These are phyloP conservation scores for Rhododendron vialii DNA, from an alignment of 148 eudicot species.

Conservation along the genomic window DNA sequence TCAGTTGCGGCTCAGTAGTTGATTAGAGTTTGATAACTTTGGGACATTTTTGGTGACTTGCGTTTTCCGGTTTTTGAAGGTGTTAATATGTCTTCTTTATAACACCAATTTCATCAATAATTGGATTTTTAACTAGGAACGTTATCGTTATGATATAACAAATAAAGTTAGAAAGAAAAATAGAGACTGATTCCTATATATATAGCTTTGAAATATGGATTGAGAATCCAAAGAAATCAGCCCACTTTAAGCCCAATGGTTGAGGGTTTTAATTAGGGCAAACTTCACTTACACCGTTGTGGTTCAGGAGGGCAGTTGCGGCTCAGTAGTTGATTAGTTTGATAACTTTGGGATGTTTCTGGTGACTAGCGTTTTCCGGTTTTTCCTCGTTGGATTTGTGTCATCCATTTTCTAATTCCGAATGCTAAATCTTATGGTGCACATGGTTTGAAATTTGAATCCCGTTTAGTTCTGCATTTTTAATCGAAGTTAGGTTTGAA, in stretches of 20 bases:
- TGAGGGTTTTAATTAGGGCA: no score
- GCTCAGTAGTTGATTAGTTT: not conserved
- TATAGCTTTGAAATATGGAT: no score
- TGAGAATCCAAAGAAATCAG: no score
- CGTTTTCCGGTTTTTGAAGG: not conserved
- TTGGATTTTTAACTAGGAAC: no score
- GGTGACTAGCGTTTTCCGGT: not conserved
- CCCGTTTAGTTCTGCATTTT: not conserved
- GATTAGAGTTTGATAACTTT: not conserved
- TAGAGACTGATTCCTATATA: no score
- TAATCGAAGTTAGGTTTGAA: not conserved
- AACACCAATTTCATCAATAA: no score
- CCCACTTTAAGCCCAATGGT: no score
- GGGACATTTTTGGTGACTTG: not conserved
- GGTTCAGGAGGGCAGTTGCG: not conserved
- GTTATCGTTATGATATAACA: no score
- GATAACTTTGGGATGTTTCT: not conserved
- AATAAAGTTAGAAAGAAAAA: no score
- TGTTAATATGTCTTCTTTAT: no score
- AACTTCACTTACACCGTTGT: no score
- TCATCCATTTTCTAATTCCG: not conserved
- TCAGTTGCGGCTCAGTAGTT: not conserved
- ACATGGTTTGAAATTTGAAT: not conserved
- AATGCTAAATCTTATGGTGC: not conserved
- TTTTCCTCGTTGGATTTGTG: not conserved